Conservation (phyloP, 1,284 basidiomycete genomes). For the Melampsora larici-populina region DNA sequence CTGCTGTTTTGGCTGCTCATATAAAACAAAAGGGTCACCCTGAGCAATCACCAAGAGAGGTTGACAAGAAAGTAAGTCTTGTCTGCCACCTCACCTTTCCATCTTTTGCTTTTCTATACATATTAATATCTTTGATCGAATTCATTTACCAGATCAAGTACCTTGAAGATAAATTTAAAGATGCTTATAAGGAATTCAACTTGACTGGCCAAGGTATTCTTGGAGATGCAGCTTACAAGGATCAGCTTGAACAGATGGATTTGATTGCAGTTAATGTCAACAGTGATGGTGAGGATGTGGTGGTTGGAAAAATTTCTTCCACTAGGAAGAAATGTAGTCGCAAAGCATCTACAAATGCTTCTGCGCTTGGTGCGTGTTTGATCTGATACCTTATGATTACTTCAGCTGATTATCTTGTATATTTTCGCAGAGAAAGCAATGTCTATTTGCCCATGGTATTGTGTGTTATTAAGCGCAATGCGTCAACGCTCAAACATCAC, state of each 20-base stretch:
- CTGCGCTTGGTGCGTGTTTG: no score
- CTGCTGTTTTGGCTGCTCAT: neutral
- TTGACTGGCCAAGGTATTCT: neutral
- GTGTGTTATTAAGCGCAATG: no score
- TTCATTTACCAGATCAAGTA: neutral
- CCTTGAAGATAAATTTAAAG: no score
- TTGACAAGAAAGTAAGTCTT: neutral
- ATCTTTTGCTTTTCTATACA: neutral
- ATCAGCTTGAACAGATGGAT: neutral
- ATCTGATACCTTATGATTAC: no score
- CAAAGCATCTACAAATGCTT: no score
- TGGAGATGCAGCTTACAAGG: neutral
- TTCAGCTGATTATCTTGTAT: no score
- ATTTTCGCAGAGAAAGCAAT: no score
- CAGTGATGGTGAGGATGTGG: neutral
- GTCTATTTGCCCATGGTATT: no score
- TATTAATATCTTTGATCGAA: neutral
- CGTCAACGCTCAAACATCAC: no score
- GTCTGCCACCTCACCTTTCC: neutral
- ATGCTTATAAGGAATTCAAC: neutral
- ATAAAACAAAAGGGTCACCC: neutral
- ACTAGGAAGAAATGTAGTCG: no score
- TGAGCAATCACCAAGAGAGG: neutral
- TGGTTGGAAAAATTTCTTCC: neutral
- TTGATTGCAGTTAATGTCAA: neutral